Base-by-base conservation (phyloP, 306 rosid genomes). In the Gastrolobium villosum region DNA sequence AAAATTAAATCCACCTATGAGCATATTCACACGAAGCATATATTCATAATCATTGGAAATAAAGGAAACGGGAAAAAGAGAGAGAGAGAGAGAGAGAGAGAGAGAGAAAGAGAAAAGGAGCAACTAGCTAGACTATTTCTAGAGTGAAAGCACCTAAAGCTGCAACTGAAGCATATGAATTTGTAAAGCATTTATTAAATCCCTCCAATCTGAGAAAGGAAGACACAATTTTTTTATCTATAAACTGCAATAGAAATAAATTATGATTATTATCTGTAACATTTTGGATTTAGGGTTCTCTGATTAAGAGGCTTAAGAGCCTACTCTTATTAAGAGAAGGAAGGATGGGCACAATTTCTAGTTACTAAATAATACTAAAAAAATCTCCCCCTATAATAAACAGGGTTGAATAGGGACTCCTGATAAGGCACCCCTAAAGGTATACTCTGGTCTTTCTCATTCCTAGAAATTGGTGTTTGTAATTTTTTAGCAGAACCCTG, bases 231-330 rank as follows among this genome's bases (percentile, higher is more conserved):
- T 2, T 31, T 10, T 62, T 31, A 67, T 63, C 75, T 15, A 45
- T 73, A 84, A 69, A 46, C 35, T 6, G 63, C 10, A 46, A 41
- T 48, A 30, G 50, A 68, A 66, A 30, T 13, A 50, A 65, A 56
- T 3, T 30, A 66, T 6, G 31, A 56, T 2, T 5, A 31, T 59
- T 10, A 78, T 26, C 74, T 10, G 45, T 0, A 43, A 59, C 15
- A 40, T 53, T 55, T 40, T 36, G 71, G 53, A 70, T 28, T 50
- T 36, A 5, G 65, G 44, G 26, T 72, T 79, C 65, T 77, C 56
- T 6, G 34, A 35, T 53, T 28, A 67, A 40, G 48, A 39, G 56
- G 26, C n/a, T 61, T 52, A 32, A 64, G 60, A 14, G 72, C 53
- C 50, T 41, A 52, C 41, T 52, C 37, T 34, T 72, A 31, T 32